phyloP scores from a whole-genome alignment of 2,329 filamentous ascomycete genomes.

The Epichloe uncinata region DNA sequence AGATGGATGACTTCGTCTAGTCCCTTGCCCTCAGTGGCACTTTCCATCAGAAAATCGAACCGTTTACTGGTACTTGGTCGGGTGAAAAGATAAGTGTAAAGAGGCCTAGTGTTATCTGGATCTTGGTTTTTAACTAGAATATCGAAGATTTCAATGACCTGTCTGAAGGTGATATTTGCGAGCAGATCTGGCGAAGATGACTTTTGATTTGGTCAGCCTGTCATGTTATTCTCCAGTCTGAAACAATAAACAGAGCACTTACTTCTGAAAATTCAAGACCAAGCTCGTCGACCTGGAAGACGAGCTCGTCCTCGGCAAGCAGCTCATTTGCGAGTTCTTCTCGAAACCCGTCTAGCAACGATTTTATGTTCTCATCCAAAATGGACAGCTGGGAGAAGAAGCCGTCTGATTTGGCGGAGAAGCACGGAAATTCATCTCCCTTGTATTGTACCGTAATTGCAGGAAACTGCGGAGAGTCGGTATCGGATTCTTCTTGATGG shows the following conservation, averaged over 20 bases:
- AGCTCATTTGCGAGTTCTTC: conserved; percentile 33
- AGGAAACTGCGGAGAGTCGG: conserved; percentile 15
- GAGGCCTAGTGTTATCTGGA: conserved; percentile 21
- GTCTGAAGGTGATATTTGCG: conserved; percentile 24
- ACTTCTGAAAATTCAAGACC: conserved; percentile 40
- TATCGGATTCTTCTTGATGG: conserved; percentile 3
- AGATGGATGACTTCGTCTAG: conserved; percentile 27
- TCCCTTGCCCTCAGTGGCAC: conserved; percentile 27
- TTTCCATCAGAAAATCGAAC: conserved; percentile 27
- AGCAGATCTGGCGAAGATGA: conserved; percentile 22
- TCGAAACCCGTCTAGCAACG: conserved; percentile 31
- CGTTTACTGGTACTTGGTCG: conserved; percentile 26
- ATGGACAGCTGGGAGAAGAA: conserved; percentile 32
- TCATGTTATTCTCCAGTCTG: not conserved
- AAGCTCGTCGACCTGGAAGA: conserved; percentile 38
- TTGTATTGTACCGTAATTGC: conserved; percentile 30
- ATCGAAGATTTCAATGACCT: conserved; percentile 29
- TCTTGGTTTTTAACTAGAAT: conserved; percentile 31
- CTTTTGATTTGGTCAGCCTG: conserved; percentile 18
- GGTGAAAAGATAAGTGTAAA: conserved; percentile 30
- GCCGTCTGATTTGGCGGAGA: conserved; percentile 22
- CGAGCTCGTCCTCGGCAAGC: conserved; percentile 31
- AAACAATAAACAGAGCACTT: conserved; percentile 9
- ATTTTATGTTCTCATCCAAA: conserved; percentile 30
- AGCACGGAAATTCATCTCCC: conserved; percentile 29